Percentiles rank a stretch among this genome's conserved stretches.
Conservation (phyloP, 495 filamentous ascomycete species). For the Aspergillus funiculosus region DNA sequence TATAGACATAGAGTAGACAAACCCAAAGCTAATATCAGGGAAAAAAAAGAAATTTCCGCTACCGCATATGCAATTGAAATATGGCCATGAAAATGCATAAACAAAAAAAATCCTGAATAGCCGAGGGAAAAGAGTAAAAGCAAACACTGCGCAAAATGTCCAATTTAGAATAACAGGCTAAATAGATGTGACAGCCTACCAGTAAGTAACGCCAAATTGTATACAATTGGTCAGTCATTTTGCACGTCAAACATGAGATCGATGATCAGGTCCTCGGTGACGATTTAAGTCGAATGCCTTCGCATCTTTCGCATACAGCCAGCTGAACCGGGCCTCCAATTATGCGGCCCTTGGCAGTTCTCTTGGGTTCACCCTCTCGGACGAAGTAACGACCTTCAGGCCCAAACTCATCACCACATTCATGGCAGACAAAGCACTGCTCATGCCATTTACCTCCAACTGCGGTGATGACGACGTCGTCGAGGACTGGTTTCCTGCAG, state of each 20-base stretch:
- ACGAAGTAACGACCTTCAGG: constrained; percentile 60
- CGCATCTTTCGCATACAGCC: constrained; percentile 60
- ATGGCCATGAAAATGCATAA: neutral
- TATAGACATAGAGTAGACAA: neutral
- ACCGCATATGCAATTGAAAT: neutral
- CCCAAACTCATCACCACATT: constrained; percentile 55
- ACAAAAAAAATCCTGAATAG: neutral
- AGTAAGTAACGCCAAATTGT: neutral
- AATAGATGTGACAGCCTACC: no score
- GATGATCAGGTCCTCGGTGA: constrained; percentile 15
- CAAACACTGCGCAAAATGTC: neutral
- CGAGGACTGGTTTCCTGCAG: constrained; percentile 78
- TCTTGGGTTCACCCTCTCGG: constrained; percentile 49
- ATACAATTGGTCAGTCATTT: no score
- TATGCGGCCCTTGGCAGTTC: constrained; percentile 44
- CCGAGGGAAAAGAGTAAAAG: neutral
- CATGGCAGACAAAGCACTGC: constrained; percentile 79
- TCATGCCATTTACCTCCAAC: constrained; percentile 93
- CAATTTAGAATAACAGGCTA: neutral
- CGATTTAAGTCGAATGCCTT: constrained; percentile 59
- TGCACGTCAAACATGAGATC: neutral
- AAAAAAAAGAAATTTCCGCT: no score
- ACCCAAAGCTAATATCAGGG: no score
- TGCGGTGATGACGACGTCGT: constrained; percentile 78
- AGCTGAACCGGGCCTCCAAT: constrained; percentile 44